phyloP scores from a whole-genome alignment of 148 eudicot genomes.

The Amaranthus palmeri region DNA sequence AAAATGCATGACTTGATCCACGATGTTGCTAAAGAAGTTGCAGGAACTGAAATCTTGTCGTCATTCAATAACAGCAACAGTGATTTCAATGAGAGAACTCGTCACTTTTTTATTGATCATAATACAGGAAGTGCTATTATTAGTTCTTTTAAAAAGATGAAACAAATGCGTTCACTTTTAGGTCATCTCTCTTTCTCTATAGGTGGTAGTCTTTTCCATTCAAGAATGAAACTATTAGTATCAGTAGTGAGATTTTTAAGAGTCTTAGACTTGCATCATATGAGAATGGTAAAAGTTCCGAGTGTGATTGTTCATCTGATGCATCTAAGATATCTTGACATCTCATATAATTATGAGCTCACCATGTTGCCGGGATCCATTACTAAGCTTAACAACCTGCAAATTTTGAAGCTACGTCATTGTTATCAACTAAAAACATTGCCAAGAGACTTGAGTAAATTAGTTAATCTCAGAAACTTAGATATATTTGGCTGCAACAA shows the following conservation, averaged over 20 bases:
- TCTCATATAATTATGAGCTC: background rate
- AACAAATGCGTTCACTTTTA: background rate
- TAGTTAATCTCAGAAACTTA: conserved; percentile 8
- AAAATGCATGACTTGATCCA: conserved; percentile 25
- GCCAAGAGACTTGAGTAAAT: conserved; percentile 2
- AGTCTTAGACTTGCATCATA: background rate
- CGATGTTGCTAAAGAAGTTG: conserved; percentile 12
- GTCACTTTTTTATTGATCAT: background rate
- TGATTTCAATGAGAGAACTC: background rate
- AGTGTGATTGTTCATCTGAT: background rate
- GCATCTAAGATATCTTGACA: conserved; percentile 15
- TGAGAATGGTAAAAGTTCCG: too few relatives aligned
- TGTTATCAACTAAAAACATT: background rate
- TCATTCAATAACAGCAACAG: background rate
- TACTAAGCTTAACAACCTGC: conserved; percentile 1
- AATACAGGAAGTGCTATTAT: background rate
- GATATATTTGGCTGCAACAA: background rate
- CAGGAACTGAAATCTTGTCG: background rate
- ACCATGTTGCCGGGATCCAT: background rate
- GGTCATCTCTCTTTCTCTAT: too few relatives aligned
- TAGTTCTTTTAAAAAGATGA: background rate
- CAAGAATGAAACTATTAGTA: background rate
- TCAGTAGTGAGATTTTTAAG: background rate
- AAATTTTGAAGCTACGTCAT: background rate
- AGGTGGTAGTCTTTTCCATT: too few relatives aligned